Conservation (phyloP, 441 rosid genomes). For the Macaranga tanarius region DNA sequence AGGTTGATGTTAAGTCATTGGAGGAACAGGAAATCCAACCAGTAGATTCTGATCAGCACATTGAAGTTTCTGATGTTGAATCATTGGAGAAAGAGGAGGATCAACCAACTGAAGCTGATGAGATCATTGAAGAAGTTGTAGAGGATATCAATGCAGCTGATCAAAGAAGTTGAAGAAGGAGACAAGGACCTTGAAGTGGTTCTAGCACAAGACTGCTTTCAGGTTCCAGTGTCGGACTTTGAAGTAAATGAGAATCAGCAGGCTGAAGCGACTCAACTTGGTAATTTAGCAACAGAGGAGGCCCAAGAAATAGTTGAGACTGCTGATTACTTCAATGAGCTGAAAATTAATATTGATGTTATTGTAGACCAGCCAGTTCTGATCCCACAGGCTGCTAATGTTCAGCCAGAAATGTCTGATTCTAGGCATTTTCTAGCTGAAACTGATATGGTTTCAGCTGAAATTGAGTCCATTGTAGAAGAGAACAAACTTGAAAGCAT, state of each 20-base stretch:
- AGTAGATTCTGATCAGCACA: slow-evolving; percentile 21
- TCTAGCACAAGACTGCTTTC: slow-evolving; percentile 20
- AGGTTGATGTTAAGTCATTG: no score
- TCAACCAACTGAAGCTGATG: neutral
- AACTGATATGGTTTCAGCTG: slow-evolving; percentile 5
- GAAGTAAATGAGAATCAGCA: neutral
- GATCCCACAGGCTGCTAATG: slow-evolving; percentile 20
- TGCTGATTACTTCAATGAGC: slow-evolving; percentile 22
- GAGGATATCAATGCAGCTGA: no score
- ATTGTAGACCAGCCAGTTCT: slow-evolving; percentile 14
- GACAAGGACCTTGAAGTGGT: slow-evolving; percentile 14
- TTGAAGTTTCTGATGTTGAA: slow-evolving; percentile 2
- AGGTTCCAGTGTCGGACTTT: slow-evolving; percentile 20
- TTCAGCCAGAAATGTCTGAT: slow-evolving; percentile 20
- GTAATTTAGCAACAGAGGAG: slow-evolving; percentile 17
- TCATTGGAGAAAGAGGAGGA: neutral
- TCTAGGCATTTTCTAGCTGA: slow-evolving; percentile 22
- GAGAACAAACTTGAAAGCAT: slow-evolving; percentile 24
- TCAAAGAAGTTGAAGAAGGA: slow-evolving; percentile 14
- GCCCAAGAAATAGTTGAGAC: slow-evolving; percentile 23
- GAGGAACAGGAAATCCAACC: no score
- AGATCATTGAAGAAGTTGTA: no score
- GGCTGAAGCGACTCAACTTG: slow-evolving; percentile 17
- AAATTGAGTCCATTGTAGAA: slow-evolving; percentile 16
- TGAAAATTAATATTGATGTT: slow-evolving; percentile 16